Evolutionary conservation across 306 rosid genomes (phyloP).

Genomic region (Vachellia pachyceras): DNA sequence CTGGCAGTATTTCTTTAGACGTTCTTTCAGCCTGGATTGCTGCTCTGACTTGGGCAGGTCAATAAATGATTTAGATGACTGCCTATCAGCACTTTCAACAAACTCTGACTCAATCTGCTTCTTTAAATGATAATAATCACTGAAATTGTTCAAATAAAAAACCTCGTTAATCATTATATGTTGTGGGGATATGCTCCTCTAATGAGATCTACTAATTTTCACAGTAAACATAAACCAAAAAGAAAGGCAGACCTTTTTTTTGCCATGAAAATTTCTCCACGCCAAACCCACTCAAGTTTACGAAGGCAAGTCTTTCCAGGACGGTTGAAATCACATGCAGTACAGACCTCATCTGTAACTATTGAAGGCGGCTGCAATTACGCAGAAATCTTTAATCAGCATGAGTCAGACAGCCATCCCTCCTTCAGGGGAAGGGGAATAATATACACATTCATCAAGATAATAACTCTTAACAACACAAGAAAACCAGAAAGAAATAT

Average conservation of each 20-base stretch:
- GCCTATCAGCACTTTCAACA: slow-evolving; percentile 61
- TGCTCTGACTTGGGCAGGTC: slow-evolving; percentile 93
- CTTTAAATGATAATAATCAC: slow-evolving; percentile 93
- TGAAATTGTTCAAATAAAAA: slow-evolving; percentile 48
- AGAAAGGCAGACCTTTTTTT: slow-evolving; percentile 66
- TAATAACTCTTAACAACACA: slow-evolving; percentile 16
- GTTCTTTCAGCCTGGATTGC: slow-evolving; percentile 82
- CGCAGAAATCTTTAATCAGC: slow-evolving; percentile 28
- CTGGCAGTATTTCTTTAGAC: slow-evolving; percentile 94
- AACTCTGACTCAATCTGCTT: slow-evolving; percentile 94
- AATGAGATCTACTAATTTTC: slow-evolving; percentile 8
- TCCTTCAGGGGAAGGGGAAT: slow-evolving; percentile 15
- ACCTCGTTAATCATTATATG: slow-evolving; percentile 40
- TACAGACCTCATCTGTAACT: slow-evolving; percentile 94
- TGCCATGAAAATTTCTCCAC: slow-evolving; percentile 91
- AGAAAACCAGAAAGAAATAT: slow-evolving; percentile 20
- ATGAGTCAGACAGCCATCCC: background rate
- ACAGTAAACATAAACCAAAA: slow-evolving; percentile 30
- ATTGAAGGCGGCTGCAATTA: slow-evolving; percentile 88
- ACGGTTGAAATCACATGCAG: slow-evolving; percentile 98
- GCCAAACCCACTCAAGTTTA: slow-evolving; percentile 99
- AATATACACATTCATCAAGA: slow-evolving; percentile 21
- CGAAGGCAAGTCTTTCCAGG: slow-evolving; percentile 96
- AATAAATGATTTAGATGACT: slow-evolving; percentile 76
- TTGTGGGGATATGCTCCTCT: slow-evolving; percentile 23